phyloP scores from a whole-genome alignment of 805 yeast species.

The Ogataea angusta region DNA sequence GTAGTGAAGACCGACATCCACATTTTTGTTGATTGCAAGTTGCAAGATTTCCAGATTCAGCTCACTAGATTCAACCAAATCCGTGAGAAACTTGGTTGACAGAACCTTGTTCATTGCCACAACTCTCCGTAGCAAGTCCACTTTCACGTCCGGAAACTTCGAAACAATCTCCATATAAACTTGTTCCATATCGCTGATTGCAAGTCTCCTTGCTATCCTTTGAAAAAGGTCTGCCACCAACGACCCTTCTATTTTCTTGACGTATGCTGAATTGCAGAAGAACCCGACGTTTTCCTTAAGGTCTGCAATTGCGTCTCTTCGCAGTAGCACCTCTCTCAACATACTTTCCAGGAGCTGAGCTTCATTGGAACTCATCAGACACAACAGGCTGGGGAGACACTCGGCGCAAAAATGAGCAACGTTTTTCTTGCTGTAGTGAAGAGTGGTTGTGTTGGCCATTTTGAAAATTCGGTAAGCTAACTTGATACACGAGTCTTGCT shows the following conservation, averaged over 20 bases:
- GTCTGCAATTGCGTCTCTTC: constrained; percentile 21
- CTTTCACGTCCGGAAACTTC: constrained; percentile 38
- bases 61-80: constrained; percentile 32
- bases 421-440: constrained; percentile 27
- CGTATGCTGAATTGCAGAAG: constrained; percentile 27
- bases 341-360: constrained; percentile 16
- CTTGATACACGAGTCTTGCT: background rate
- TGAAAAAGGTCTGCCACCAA: constrained; percentile 32
- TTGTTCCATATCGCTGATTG: constrained; percentile 44
- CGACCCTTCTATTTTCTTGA: constrained; percentile 12
- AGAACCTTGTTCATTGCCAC: constrained; percentile 49
- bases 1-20: constrained; percentile 53
- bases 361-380: constrained; percentile 4
- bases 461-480: constrained; percentile 18
- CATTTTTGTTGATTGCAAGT: constrained; percentile 50
- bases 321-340: constrained; percentile 27
- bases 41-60: constrained; percentile 43
- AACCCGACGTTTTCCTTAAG: constrained; percentile 33
- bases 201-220: constrained; percentile 31
- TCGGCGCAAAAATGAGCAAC: constrained; percentile 24
- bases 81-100: constrained; percentile 47
- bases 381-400: constrained; percentile 24
- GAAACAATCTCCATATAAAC: constrained; percentile 42
- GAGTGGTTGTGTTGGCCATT: constrained; percentile 23
- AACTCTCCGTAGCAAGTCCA: constrained; percentile 44